Percentiles rank a stretch among this genome's conserved stretches.
Evolutionary conservation across 2,329 filamentous ascomycete genomes (phyloP).

Genomic region (Rugonectria rugulosa): DNA sequence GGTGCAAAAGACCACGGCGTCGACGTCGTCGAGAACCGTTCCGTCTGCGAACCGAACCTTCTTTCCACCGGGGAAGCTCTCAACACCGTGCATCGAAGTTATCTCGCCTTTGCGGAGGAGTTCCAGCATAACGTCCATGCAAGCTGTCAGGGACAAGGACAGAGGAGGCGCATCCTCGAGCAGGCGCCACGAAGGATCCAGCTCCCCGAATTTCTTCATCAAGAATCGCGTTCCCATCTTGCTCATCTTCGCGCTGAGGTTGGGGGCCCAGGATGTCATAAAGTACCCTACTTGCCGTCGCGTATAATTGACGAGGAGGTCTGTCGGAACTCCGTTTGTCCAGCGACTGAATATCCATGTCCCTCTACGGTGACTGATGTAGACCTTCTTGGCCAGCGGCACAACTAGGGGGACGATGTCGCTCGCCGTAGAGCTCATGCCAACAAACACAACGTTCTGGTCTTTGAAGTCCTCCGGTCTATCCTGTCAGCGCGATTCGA

Average conservation of each 20-base stretch:
- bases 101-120: slow-evolving; percentile 38
- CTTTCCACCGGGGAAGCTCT: slow-evolving; percentile 32
- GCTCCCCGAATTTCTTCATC: slow-evolving; percentile 19
- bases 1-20: slow-evolving; percentile 40
- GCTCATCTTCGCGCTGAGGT: neutral
- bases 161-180: slow-evolving; percentile 30
- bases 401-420: neutral
- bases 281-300: slow-evolving; percentile 37
- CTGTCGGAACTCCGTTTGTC: slow-evolving; percentile 35
- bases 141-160: slow-evolving; percentile 39
- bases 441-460: slow-evolving; percentile 10
- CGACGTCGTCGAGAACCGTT: slow-evolving; percentile 34
- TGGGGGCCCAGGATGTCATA: slow-evolving; percentile 26
- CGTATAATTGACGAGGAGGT: slow-evolving; percentile 8
- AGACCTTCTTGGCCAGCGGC: slow-evolving; percentile 38
- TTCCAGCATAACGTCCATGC: slow-evolving; percentile 20
- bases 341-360: slow-evolving; percentile 42
- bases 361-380: slow-evolving; percentile 49
- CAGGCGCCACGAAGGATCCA: slow-evolving; percentile 43
- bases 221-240: slow-evolving; percentile 2
- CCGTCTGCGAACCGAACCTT: slow-evolving; percentile 38
- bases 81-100: slow-evolving; percentile 39
- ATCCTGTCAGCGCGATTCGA: neutral
- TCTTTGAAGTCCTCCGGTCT: slow-evolving; percentile 8
- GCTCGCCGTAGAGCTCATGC: slow-evolving; percentile 5